These are phyloP conservation scores for Aureobasidium sp. DNA, from an alignment of 2,329 filamentous ascomycete genomes.

Conservation along the genomic window DNA sequence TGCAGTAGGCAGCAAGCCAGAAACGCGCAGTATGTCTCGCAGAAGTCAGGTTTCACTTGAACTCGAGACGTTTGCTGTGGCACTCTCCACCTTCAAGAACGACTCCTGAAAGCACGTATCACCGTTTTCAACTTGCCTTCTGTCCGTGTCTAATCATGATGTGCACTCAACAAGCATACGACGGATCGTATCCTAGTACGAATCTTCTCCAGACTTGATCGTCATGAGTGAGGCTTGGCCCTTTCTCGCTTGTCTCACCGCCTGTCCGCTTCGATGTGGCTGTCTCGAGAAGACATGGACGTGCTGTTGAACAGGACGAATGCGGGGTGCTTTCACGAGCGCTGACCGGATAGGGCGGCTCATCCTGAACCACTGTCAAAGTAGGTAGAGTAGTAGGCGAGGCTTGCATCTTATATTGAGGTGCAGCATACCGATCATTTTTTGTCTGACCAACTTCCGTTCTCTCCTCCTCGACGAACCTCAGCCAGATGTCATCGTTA, in stretches of 20 bases:
- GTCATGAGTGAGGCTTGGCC: background rate
- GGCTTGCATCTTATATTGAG: background rate
- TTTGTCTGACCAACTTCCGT: background rate
- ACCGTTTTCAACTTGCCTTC: background rate
- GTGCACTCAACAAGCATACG: background rate
- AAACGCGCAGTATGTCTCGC: background rate
- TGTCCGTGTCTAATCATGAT: background rate
- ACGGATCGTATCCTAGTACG: background rate
- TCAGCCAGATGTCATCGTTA: background rate
- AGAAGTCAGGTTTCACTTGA: background rate
- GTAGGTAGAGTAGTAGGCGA: background rate
- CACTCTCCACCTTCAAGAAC: background rate
- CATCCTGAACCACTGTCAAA: background rate
- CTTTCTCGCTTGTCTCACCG: background rate
- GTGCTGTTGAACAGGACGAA: constrained; percentile 4
- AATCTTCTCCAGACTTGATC: constrained; percentile 7
- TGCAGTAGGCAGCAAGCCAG: background rate
- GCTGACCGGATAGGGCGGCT: background rate
- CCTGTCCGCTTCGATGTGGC: background rate
- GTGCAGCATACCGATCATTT: background rate
- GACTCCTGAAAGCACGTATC: background rate
- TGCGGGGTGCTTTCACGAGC: constrained; percentile 7
- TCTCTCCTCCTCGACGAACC: background rate
- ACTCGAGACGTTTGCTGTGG: background rate
- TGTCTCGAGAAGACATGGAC: constrained; percentile 4